Evolutionary conservation across 2,329 filamentous ascomycete genomes (phyloP).

Genomic region (Ilyonectria mors-panacis): DNA sequence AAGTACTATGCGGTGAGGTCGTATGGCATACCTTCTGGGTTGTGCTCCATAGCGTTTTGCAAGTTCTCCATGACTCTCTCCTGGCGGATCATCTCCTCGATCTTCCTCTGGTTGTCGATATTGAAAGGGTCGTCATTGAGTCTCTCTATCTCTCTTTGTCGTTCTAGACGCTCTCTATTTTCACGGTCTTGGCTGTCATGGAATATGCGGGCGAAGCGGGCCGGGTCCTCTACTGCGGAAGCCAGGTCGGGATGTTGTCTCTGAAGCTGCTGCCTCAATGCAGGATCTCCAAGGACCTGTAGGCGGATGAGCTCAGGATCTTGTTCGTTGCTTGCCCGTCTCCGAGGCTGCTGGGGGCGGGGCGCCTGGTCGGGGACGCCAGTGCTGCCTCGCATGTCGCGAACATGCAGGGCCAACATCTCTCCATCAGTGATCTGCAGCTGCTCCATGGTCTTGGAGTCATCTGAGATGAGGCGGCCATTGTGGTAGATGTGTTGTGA

Average conservation of each 20-base stretch:
- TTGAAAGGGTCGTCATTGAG: constrained; percentile 97
- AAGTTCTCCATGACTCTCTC: constrained; percentile 95
- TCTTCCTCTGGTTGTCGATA: constrained; percentile 88
- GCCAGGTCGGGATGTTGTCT: constrained; percentile 83
- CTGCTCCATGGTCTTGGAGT: constrained; percentile 85
- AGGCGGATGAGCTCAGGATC: constrained; percentile 88
- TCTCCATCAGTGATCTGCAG: constrained; percentile 89
- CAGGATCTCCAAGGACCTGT: constrained; percentile 85
- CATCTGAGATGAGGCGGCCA: constrained; percentile 83
- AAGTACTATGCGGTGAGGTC: constrained; percentile 4
- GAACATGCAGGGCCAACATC: constrained; percentile 90
- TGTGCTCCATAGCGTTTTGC: constrained; percentile 96
- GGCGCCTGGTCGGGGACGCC: constrained; percentile 57
- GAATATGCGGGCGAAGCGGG: constrained; percentile 82
- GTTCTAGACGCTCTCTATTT: constrained; percentile 79
- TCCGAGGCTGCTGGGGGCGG: constrained; percentile 51
- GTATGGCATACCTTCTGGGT: constrained; percentile 85
- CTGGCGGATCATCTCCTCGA: constrained; percentile 97
- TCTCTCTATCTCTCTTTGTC: constrained; percentile 85
- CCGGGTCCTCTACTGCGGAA: constrained; percentile 80
- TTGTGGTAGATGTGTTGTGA: constrained; percentile 93
- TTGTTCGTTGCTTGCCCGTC: constrained; percentile 57
- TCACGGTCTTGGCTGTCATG: constrained; percentile 78
- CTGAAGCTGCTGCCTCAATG: constrained; percentile 78
- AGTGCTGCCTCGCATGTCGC: constrained; percentile 68